Evolutionary conservation across 345 rosid genomes (phyloP), one percentile per base, ranked within the genome.

Genomic region (Linum tenue): DNA sequence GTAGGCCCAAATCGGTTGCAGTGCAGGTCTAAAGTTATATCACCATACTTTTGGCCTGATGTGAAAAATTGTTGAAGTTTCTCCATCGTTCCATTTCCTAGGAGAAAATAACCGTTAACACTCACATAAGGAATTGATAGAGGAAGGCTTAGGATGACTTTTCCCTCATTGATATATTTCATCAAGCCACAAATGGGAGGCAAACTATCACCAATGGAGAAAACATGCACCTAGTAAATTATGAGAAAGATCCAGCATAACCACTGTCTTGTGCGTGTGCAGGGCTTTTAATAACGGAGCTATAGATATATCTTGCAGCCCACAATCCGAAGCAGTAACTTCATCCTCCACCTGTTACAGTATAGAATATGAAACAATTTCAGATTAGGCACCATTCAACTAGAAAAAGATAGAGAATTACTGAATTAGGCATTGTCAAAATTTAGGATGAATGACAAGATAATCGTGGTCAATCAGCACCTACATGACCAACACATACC

Each of bases 51-150:
- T 81, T 84, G 95, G 68, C 81, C 85, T 70, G 95, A 79, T 63
- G 72, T 72, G 74, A 94, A 82, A 38, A 82, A 75, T 71, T 82
- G 84, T 74, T 85, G 85, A 71, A 94, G 86, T 72, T 85, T 90
- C 80, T 94, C 99, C 85, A 94, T 80, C 35, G 99, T 86, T 78
- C 84, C 97, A 68, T 94, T 94, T 75, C 99, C 99, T 94, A 79
- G 63, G 63, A 79, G 61, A 70, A 11, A 70, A 22, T 65, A 71
- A 61, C 67, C 75, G 67, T 70, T 40, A 15, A 77, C 67, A 36
- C 66, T 62, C 62, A 57, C 60, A 37, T 67, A 16, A 63, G 56
- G 60, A 39, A 53, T 65, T 39, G 50, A 53, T 39, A 60, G 8
- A 53, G 41, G 37, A 58, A n/a, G 59, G 22, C 39, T 7, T 31